Percentiles rank a stretch among this genome's conserved stretches.
These are phyloP conservation scores for Pseudodiploospora longispora DNA, from an alignment of 2,329 filamentous ascomycete genomes.

Conservation along the genomic window DNA sequence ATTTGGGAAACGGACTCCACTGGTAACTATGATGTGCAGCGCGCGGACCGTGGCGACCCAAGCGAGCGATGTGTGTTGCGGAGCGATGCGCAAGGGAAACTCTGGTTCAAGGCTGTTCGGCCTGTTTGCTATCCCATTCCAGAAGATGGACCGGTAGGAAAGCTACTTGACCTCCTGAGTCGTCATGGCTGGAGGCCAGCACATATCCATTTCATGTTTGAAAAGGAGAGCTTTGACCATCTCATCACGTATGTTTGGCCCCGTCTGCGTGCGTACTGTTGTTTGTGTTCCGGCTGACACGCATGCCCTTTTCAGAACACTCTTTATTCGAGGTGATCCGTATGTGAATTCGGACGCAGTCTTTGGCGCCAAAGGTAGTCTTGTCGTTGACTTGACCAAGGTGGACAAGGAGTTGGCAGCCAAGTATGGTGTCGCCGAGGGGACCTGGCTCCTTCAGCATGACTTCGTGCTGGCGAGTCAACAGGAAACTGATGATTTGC, in stretches of 20 bases:
- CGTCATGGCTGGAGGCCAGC: conserved; percentile 71
- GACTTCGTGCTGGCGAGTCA: conserved; percentile 59
- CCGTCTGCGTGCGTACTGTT: not conserved
- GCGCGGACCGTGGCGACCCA: conserved; percentile 37
- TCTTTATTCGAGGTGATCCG: conserved; percentile 70
- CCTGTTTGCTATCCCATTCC: conserved; percentile 83
- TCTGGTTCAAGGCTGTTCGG: conserved; percentile 80
- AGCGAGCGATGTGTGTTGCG: conserved; percentile 22
- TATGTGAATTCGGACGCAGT: conserved; percentile 81
- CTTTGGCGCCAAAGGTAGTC: conserved; percentile 76
- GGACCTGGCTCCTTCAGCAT: conserved; percentile 55
- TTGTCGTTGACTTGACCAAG: conserved; percentile 57
- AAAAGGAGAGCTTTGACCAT: conserved; percentile 68
- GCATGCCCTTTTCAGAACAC: conserved; percentile 40
- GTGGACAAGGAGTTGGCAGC: conserved; percentile 41
- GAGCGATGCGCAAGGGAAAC: conserved; percentile 18
- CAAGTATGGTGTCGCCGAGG: conserved; percentile 57
- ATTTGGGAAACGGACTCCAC: conserved; percentile 73
- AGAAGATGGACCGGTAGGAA: conserved; percentile 74
- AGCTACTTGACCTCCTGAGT: conserved; percentile 55
- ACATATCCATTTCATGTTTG: conserved; percentile 87
- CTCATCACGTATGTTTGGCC: conserved; percentile 63
- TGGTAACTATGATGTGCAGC: conserved; percentile 70
- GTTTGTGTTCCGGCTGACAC: not conserved
- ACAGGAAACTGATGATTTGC: conserved; percentile 54